A percentile compares a stretch with the other conserved stretches of the same genome.
phyloP scores from a whole-genome alignment of 192 early-diverging fungal species.

The Coemansia umbellata region DNA sequence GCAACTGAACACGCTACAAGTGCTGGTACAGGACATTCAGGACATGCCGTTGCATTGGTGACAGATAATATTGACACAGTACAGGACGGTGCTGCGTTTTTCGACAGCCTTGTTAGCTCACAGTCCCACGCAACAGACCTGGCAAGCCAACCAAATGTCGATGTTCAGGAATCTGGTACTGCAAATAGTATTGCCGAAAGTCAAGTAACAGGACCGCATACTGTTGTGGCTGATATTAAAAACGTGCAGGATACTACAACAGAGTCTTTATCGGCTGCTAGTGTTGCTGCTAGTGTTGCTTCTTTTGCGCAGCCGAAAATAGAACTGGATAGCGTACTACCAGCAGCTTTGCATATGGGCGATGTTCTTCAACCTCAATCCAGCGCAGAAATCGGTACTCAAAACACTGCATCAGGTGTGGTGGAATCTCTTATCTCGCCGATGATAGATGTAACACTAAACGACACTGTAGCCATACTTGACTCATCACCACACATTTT shows the following conservation, averaged over 20 bases:
- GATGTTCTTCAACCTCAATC: no score
- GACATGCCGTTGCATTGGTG: not conserved
- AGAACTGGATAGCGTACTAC: no score
- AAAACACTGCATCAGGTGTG: no score
- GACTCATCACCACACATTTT: not conserved
- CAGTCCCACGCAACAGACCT: not conserved
- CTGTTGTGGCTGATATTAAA: not conserved
- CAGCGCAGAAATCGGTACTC: no score
- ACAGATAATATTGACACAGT: not conserved
- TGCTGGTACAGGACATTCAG: not conserved
- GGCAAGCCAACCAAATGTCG: not conserved
- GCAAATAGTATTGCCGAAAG: not conserved
- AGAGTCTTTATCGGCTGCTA: not conserved
- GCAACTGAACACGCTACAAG: not conserved
- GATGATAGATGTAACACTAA: not conserved
- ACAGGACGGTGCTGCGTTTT: conserved; percentile 38
- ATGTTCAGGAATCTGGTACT: no score
- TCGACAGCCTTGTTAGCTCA: conserved; percentile 21
- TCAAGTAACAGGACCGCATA: not conserved
- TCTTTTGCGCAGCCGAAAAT: not conserved
- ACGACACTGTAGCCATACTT: not conserved
- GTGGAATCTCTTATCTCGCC: not conserved
- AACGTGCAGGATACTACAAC: not conserved
- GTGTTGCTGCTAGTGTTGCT: not conserved
- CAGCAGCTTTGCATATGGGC: no score